Percentiles rank a stretch among this genome's conserved stretches.
These are phyloP conservation scores for Benincasa hispida DNA, from an alignment of 306 rosid genomes.

Conservation along the genomic window DNA sequence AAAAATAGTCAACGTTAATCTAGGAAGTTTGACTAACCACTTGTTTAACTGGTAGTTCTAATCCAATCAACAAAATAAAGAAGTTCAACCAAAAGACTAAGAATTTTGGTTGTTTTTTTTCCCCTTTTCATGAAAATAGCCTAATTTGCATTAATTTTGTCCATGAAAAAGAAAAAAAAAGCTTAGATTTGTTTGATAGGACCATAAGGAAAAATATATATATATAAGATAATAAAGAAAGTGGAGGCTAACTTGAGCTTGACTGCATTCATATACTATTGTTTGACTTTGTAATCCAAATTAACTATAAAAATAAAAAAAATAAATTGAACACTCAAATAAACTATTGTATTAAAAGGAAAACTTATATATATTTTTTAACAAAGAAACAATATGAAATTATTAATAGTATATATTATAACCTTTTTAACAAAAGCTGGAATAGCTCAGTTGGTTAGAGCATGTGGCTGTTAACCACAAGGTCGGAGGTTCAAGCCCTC, in stretches of 20 bases:
- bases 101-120: background rate
- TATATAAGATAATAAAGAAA: background rate
- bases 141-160: background rate
- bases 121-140: background rate
- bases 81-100: background rate
- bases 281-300: background rate
- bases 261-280: background rate
- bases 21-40: background rate
- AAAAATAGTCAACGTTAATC: background rate
- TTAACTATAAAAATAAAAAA: background rate
- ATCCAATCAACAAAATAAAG: background rate
- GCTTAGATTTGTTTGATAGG: background rate
- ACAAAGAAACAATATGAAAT: too few species aligned
- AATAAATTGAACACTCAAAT: background rate
- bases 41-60: background rate
- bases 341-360: too few species aligned
- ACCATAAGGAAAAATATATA: background rate
- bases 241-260: background rate
- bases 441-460: conserved; percentile 7
- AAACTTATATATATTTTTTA: too few species aligned
- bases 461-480: background rate
- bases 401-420: too few species aligned
- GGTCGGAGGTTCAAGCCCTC: conserved; percentile 8
- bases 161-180: background rate
- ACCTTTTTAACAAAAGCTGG: too few species aligned